Evolutionary conservation across 305 asterid species (phyloP), one percentile per base, ranked within the genome.

Genomic region (Rubia occidens): DNA sequence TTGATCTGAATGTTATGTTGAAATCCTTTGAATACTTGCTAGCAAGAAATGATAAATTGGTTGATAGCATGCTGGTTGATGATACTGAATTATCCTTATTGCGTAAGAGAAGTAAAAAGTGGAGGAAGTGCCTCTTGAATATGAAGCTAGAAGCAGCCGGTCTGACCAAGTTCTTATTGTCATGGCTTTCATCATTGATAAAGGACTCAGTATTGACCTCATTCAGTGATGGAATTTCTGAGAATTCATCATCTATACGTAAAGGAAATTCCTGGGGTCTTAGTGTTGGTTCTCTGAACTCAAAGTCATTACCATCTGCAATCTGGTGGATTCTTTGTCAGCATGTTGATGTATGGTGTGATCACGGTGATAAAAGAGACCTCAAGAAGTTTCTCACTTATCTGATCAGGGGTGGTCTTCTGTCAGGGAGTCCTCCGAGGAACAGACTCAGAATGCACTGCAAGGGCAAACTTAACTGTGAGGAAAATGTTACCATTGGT

Each of bases 321-420:
- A 44, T 87, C 72, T 88, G 91, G 92, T 79, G 82, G 82, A 78
- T 82, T 73, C 59, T 82, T 76, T 87, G 96, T 76, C 84, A 85
- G 72, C 78, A 85, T 74, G 80, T 84, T 78, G 97, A 93, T 84
- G 77, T 88, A 62, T 93, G 98, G 97, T 82, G 87, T 76, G 64
- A 78, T 68, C 86, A 86, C 86, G 90, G 95, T 83, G 68, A 84
- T 64, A 88, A 86, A 81, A 93, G 84, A 79, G 86, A 87, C 72
- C 77, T 83, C 77, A 88, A 82, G 82, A 83, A 79, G 65, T 87
- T 88, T 79, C 76, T 93, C 44, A 71, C 81, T 14, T 79, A 71
- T 75, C 71, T 88, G 68, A 81, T 93, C 69, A 75, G 68, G 74
- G 79, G 80, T 63, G 84, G 84, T 67, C 63, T 81, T 79, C 80